These are phyloP conservation scores for Allium sativum DNA, from an alignment of 106 monocot genomes.

Conservation along the genomic window DNA sequence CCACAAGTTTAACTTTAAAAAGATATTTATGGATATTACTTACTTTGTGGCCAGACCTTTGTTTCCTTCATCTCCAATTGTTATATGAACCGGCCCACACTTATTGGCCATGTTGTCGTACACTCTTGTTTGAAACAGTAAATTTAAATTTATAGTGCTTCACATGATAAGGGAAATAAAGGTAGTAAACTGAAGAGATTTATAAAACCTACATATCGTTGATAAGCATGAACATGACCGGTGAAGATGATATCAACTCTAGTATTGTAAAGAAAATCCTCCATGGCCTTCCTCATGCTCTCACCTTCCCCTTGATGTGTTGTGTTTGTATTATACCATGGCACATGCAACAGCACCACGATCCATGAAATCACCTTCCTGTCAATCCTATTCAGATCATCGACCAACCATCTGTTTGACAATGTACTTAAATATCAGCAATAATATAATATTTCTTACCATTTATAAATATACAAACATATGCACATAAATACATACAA, in stretches of 20 bases:
- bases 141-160: no score
- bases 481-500: no score
- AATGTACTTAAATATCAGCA: no score
- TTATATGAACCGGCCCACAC: slow-evolving; percentile 33
- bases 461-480: no score
- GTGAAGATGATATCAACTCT: slow-evolving; percentile 45
- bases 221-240: slow-evolving; percentile 64
- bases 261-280: slow-evolving; percentile 27
- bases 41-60: slow-evolving; percentile 25
- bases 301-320: slow-evolving; percentile 53
- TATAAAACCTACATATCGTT: slow-evolving; percentile 35
- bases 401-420: slow-evolving; percentile 32
- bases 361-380: slow-evolving; percentile 49
- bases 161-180: no score
- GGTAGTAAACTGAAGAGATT: not conserved
- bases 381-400: slow-evolving; percentile 24
- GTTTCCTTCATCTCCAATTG: slow-evolving; percentile 44
- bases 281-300: slow-evolving; percentile 34
- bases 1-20: no score
- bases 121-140: slow-evolving; percentile 6
- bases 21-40: no score
- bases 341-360: slow-evolving; percentile 65
- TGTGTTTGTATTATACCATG: slow-evolving; percentile 71
- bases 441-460: no score
- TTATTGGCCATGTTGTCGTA: slow-evolving; percentile 13